Base-by-base conservation (phyloP, 345 rosid genomes). In the Lepidium sativum region DNA sequence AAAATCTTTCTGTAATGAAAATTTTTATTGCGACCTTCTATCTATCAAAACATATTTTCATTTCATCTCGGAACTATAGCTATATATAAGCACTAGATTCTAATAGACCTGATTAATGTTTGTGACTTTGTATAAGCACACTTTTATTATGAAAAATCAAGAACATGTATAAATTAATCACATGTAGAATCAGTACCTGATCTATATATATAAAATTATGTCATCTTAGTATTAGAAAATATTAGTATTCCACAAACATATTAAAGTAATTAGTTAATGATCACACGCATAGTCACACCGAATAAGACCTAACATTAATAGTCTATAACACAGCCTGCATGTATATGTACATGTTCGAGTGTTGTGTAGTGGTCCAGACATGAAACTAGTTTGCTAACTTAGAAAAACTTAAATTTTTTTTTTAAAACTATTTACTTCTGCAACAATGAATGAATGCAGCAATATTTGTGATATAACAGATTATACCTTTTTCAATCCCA, bases 371-470 rank as follows among this genome's bases (percentile, higher is more conserved):
- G 65, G 55, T 71, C 75, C 70, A 55, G 45, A 48, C 70, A 48
- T 40, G 44, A 64, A 47, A 56, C 39, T 23, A 71, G 47, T 15
- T 64, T 56, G 38, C 6, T 33, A 55, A 18, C 4, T 23, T 15
- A 23, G 29, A 71, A 41, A 65, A 58, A 23, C 2, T 23, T 0
- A 23, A 23, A n/a, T n/a, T n/a, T n/a, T n/a, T n/a, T n/a, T n/a
- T n/a, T n/a, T n/a, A 11, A 15, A 52, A 8, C 10, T 23, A 52
- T 52, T 42, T 58, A 52, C 43, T 66, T 43, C 20, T 44, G 14
- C 7, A 65, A 42, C 41, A 60, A 31, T 65, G 5, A 60, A 31
- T 65, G 5, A 72, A 67, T 73, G 68, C 68, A 60, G 65, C 76
- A 59, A n/a, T n/a, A n/a, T n/a, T n/a, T n/a, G 56, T 63, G 38